These are phyloP conservation scores for Elsinoe fawcettii DNA, from an alignment of 2,329 filamentous ascomycete genomes.

Conservation along the genomic window DNA sequence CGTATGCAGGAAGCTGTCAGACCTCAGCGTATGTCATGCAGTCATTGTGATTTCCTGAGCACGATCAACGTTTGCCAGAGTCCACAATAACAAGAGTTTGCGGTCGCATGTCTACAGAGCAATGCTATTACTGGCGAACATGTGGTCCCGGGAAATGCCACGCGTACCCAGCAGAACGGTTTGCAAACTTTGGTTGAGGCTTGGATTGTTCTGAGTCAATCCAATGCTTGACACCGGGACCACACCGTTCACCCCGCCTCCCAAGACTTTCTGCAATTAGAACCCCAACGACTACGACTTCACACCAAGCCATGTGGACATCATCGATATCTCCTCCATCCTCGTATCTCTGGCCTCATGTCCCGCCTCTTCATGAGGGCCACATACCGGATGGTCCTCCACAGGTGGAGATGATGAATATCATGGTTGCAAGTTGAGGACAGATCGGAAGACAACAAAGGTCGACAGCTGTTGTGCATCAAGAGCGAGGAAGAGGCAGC, in stretches of 20 bases:
- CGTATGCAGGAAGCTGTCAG: too few relatives aligned
- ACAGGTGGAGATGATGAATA: not conserved
- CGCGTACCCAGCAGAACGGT: not conserved
- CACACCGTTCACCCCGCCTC: slow-evolving; percentile 1
- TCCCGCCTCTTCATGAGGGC: not conserved
- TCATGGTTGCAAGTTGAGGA: not conserved
- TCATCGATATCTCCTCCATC: not conserved
- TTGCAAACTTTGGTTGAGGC: not conserved
- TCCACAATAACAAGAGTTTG: too few relatives aligned
- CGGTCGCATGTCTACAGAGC: too few relatives aligned
- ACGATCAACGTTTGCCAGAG: too few relatives aligned
- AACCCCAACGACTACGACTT: not conserved
- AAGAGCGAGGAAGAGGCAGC: not conserved
- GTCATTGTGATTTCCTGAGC: too few relatives aligned
- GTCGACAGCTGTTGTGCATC: not conserved
- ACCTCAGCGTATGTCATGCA: too few relatives aligned
- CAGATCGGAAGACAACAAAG: not conserved
- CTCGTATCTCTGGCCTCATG: not conserved
- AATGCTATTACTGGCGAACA: too few relatives aligned
- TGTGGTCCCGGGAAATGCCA: not conserved
- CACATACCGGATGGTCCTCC: not conserved
- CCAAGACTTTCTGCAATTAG: not conserved
- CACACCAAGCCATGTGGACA: not conserved
- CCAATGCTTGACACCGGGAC: not conserved
- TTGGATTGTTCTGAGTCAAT: not conserved